Percentiles rank a stretch among this genome's conserved stretches.
Evolutionary conservation across 148 eudicot species (phyloP).

Genomic region (Tetragonia tetragonoides): DNA sequence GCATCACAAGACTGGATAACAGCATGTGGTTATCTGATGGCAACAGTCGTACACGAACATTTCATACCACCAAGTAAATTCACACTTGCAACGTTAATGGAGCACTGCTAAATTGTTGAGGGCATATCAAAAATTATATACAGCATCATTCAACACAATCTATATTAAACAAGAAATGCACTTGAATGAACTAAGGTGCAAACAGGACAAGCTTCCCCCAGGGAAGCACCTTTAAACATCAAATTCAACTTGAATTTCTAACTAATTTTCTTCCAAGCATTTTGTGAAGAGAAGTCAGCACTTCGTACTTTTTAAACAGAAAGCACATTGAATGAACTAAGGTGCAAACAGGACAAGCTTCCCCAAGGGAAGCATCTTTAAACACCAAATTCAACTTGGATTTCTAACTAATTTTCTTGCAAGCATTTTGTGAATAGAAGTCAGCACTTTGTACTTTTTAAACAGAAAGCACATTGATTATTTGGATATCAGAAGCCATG

Average conservation of each 20-base stretch:
- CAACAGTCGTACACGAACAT: not conserved
- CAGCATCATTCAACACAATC: not conserved
- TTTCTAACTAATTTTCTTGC: not conserved
- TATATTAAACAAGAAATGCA: not conserved
- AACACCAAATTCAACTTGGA: not conserved
- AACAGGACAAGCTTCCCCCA: not conserved
- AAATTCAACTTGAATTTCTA: not conserved
- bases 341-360: not conserved
- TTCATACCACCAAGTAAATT: not conserved
- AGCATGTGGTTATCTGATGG: not conserved
- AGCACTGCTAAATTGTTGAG: not conserved
- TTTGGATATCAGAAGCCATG: not conserved
- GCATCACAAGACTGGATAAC: not conserved
- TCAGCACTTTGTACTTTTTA: not conserved
- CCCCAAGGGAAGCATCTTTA: not conserved
- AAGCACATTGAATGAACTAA: not conserved
- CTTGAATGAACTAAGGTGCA: not conserved
- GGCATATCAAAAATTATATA: not conserved
- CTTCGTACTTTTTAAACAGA: not conserved
- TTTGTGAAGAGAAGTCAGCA: not conserved
- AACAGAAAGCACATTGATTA: constrained; percentile 1
- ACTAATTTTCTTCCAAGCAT: too few species aligned
- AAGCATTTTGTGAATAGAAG: not conserved
- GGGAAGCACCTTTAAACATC: not conserved
- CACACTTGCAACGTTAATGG: not conserved